Conservation (phyloP, 2,329 filamentous ascomycete species). For the Alternaria sp. region DNA sequence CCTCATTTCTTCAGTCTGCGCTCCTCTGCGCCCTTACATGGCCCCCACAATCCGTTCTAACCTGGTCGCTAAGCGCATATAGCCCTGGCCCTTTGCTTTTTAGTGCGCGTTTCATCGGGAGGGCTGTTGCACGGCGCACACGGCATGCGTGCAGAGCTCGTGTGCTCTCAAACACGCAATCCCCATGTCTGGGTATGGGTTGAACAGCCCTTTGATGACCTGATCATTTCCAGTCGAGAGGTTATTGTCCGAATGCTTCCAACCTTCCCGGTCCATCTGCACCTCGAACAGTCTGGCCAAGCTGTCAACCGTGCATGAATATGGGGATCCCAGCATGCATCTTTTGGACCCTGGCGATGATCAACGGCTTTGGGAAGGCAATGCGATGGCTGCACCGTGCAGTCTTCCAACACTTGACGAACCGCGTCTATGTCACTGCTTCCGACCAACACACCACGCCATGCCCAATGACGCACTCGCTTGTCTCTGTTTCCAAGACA, state of each 20-base stretch:
- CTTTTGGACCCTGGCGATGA: constrained; percentile 11
- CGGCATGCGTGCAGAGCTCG: neutral
- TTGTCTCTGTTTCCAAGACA: neutral
- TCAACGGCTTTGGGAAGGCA: constrained; percentile 21
- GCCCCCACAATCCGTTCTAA: constrained; percentile 20
- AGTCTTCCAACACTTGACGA: constrained; percentile 5
- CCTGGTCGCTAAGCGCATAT: constrained; percentile 2
- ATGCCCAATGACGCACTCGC: constrained; percentile 5
- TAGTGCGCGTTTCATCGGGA: constrained; percentile 9
- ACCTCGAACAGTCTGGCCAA: neutral
- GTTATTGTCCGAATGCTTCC: neutral
- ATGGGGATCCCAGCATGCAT: constrained; percentile 13
- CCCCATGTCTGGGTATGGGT: neutral
- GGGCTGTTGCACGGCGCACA: neutral
- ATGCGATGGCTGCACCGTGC: constrained; percentile 11
- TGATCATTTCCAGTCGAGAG: neutral
- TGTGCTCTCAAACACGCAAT: neutral
- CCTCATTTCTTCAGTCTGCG: constrained; percentile 20
- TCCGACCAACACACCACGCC: constrained; percentile 1
- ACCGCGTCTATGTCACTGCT: constrained; percentile 7
- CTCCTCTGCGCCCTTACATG: constrained; percentile 18
- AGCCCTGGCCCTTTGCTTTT: neutral
- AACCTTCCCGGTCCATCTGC: neutral
- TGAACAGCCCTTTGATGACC: neutral
- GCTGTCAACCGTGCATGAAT: constrained; percentile 8